Evolutionary conservation across 148 eudicot genomes (phyloP), one percentile per base, ranked within the genome.

Genomic region (Amaranthus palmeri): DNA sequence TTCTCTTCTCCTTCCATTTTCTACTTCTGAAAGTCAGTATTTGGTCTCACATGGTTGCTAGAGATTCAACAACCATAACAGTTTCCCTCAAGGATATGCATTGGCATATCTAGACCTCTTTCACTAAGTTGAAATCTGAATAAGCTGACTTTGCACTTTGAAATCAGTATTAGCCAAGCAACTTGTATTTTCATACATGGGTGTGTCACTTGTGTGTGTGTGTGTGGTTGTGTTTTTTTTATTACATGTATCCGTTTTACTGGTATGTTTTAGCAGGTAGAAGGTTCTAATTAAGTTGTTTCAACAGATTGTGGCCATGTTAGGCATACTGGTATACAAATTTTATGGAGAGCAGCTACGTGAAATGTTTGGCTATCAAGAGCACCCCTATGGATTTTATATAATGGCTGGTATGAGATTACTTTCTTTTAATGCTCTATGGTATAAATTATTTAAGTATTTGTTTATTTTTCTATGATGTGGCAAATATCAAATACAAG

Each of bases 331-430:
- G 78, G 87, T 92, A 65, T 95, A 95, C 86, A 90, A 90, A 61
- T 92, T 86, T 68, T 95, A 95, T 74, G 99, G 99, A 66, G 99
- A 89, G 55, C 97, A 95, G 79, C 86, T 95, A 45, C 88, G 93
- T 68, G 99, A 95, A 80, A 95, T 95, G 97, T 95, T 95, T 84
- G 99, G 99, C 61, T 95, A 95, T 56, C 96, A 84, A 81, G 93
- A 92, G 80, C 99, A 95, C 70, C 99, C 99, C 4, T 95, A 89
- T 73, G 99, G 89, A 52, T 95, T 95, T 81, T 95, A 95, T 82
- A 90, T 90, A 41, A 92, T 92, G 92, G 97, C 96, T 51, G 97
- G 99, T 95, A 81, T 70, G 74, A 54, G 52, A 57, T 52, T 69
- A 6, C 45, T 44, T 51, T 53, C 42, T 50, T 17, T 17, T 57